A percentile compares a stretch with the other conserved stretches of the same genome.
Conservation (phyloP, 2,329 filamentous ascomycete genomes). For the Trichophyton mentagrophytes region DNA sequence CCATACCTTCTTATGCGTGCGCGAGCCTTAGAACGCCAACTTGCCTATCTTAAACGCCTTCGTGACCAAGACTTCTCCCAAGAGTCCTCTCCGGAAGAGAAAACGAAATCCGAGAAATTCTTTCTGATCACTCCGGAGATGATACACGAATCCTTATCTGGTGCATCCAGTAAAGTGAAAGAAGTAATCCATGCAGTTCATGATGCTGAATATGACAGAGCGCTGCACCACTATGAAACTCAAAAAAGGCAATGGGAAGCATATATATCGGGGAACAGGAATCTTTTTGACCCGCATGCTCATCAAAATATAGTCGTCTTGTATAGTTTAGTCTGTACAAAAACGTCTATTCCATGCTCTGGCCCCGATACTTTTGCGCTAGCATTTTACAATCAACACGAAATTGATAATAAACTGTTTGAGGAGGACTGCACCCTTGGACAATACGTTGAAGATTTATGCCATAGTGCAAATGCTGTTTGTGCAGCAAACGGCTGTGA, state of each 20-base stretch:
- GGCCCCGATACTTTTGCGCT: slow-evolving; percentile 84
- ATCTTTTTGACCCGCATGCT: slow-evolving; percentile 85
- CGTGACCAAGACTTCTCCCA: slow-evolving; percentile 52
- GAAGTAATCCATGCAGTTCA: slow-evolving; percentile 91
- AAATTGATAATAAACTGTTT: slow-evolving; percentile 50
- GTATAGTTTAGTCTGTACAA: slow-evolving; percentile 85
- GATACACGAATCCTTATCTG: slow-evolving; percentile 72
- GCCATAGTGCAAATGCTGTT: slow-evolving; percentile 58
- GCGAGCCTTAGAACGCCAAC: slow-evolving; percentile 73
- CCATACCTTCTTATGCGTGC: slow-evolving; percentile 88
- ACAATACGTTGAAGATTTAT: slow-evolving; percentile 88
- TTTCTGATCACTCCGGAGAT: slow-evolving; percentile 89
- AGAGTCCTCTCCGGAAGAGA: slow-evolving; percentile 42
- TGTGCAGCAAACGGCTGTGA: slow-evolving; percentile 80
- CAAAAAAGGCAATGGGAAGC: slow-evolving; percentile 95
- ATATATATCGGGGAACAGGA: slow-evolving; percentile 74
- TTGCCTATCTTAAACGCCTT: slow-evolving; percentile 69
- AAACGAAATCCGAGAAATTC: slow-evolving; percentile 57
- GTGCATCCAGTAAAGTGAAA: slow-evolving; percentile 73
- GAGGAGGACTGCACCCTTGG: slow-evolving; percentile 81
- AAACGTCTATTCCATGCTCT: slow-evolving; percentile 82
- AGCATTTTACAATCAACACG: slow-evolving; percentile 86
- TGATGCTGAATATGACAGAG: slow-evolving; percentile 93
- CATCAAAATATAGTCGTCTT: slow-evolving; percentile 95
- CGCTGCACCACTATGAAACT: slow-evolving; percentile 81